phyloP scores from a whole-genome alignment of 2,329 filamentous ascomycete genomes.

The Fusarium azukiicola region DNA sequence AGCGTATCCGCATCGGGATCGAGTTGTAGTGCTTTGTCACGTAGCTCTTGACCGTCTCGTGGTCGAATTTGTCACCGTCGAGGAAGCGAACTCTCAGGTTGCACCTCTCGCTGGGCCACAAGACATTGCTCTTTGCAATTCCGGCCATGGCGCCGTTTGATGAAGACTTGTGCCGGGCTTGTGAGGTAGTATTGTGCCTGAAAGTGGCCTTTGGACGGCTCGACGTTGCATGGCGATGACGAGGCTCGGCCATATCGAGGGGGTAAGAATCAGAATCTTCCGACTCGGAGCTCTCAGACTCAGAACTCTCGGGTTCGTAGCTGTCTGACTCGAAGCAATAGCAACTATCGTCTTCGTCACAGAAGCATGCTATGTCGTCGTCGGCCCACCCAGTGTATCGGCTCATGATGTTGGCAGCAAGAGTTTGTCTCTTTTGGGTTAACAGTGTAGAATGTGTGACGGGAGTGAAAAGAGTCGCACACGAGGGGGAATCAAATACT shows the following conservation, averaged over 20 bases:
- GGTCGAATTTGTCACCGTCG: slow-evolving; percentile 4
- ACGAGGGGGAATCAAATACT: slow-evolving; percentile 5
- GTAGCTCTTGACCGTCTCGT: slow-evolving; percentile 4
- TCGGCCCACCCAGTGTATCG: not conserved
- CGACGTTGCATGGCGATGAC: not conserved
- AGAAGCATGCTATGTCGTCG: not conserved
- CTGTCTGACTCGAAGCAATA: not conserved
- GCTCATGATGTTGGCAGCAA: not conserved
- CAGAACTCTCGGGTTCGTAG: slow-evolving; percentile 5
- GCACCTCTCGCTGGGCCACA: slow-evolving; percentile 9
- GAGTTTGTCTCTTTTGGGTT: not conserved
- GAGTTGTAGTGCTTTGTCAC: slow-evolving; percentile 10
- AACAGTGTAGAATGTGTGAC: not conserved
- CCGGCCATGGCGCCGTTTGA: not conserved
- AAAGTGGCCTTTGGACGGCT: not conserved
- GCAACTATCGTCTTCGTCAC: slow-evolving; percentile 10
- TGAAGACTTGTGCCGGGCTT: not conserved
- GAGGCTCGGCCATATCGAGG: not conserved
- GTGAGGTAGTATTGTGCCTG: not conserved
- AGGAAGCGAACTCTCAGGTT: not conserved
- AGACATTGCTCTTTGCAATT: not conserved
- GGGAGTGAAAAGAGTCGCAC: not conserved
- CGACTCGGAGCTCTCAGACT: not conserved
- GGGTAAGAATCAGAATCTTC: slow-evolving; percentile 1
- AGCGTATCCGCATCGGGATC: not conserved